Conservation (phyloP, 2,329 filamentous ascomycete genomes). For the Periconia macrospinosa region DNA sequence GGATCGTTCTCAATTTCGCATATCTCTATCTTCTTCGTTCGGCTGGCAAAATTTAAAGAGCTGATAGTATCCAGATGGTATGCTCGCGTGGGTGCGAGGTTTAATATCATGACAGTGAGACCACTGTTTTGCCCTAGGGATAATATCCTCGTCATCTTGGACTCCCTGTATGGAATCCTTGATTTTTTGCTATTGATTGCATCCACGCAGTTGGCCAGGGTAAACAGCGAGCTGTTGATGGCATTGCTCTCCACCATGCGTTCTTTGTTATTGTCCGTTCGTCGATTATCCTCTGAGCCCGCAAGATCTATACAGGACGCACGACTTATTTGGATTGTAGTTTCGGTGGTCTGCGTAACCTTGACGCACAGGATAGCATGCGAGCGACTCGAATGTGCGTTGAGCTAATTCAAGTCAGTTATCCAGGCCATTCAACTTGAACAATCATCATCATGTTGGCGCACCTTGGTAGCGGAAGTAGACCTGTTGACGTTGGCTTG, state of each 20-base stretch:
- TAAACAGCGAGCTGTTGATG: slow-evolving; percentile 97
- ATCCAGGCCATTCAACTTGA: background rate
- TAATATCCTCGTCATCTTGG: slow-evolving; percentile 95
- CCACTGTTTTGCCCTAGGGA: slow-evolving; percentile 93
- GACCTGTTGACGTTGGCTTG: slow-evolving; percentile 89
- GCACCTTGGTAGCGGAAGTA: slow-evolving; percentile 80
- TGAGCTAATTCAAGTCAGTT: slow-evolving; percentile 57
- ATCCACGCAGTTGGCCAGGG: slow-evolving; percentile 92
- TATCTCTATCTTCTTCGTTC: slow-evolving; percentile 94
- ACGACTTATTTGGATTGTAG: slow-evolving; percentile 71
- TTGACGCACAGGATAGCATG: slow-evolving; percentile 92
- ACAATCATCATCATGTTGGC: background rate
- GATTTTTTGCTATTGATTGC: slow-evolving; percentile 77
- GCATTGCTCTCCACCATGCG: slow-evolving; percentile 91
- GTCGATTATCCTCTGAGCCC: slow-evolving; percentile 91
- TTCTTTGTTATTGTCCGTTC: slow-evolving; percentile 92
- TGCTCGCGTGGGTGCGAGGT: slow-evolving; percentile 85
- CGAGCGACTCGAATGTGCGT: slow-evolving; percentile 85
- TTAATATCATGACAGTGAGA: slow-evolving; percentile 94
- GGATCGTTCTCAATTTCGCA: slow-evolving; percentile 95
- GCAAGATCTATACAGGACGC: slow-evolving; percentile 93
- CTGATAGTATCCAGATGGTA: slow-evolving; percentile 94
- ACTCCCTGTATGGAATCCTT: slow-evolving; percentile 89
- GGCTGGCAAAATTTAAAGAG: slow-evolving; percentile 91
- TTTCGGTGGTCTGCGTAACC: slow-evolving; percentile 73